A percentile compares a stretch with the other conserved stretches of the same genome.
Conservation (phyloP, 169 alveolate genomes). For the Plasmodium vivax region DNA sequence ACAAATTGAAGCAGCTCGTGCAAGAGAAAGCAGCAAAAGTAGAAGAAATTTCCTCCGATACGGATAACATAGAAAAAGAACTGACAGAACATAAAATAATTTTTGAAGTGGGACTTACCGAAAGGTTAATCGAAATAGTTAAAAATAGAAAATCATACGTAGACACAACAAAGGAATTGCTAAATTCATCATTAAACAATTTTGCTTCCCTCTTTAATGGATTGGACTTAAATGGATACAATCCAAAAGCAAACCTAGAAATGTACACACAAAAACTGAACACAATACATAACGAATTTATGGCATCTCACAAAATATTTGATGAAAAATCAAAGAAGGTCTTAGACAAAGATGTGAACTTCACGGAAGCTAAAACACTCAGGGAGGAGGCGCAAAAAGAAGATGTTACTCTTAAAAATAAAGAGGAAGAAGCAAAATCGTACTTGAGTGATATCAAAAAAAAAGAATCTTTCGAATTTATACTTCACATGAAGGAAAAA, state of each 20-base stretch:
- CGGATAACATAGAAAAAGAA: not conserved
- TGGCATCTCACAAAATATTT: not conserved
- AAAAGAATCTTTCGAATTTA: not conserved
- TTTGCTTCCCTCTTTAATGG: not conserved
- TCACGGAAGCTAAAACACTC: not conserved
- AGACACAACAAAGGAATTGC: not conserved
- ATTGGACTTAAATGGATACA: not conserved
- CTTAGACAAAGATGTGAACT: not conserved
- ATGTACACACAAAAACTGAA: not conserved
- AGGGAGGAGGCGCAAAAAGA: not conserved
- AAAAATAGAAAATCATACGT: not conserved
- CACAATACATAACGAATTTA: not conserved
- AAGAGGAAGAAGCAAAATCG: not conserved
- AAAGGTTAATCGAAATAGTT: not conserved
- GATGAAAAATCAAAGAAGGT: not conserved
- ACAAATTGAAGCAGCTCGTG: not conserved
- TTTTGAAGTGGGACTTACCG: not conserved
- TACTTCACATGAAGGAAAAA: constrained; percentile 1
- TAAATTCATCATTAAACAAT: not conserved
- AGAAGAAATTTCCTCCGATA: not conserved
- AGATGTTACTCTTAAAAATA: not conserved
- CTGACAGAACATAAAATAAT: not conserved
- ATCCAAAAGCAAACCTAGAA: not conserved
- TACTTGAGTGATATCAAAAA: not conserved
- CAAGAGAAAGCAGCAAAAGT: not conserved